A percentile compares a stretch with the other conserved stretches of the same genome.
phyloP scores from a whole-genome alignment of 768 basidiomycete species.

The Asterophora lycoperdoides region DNA sequence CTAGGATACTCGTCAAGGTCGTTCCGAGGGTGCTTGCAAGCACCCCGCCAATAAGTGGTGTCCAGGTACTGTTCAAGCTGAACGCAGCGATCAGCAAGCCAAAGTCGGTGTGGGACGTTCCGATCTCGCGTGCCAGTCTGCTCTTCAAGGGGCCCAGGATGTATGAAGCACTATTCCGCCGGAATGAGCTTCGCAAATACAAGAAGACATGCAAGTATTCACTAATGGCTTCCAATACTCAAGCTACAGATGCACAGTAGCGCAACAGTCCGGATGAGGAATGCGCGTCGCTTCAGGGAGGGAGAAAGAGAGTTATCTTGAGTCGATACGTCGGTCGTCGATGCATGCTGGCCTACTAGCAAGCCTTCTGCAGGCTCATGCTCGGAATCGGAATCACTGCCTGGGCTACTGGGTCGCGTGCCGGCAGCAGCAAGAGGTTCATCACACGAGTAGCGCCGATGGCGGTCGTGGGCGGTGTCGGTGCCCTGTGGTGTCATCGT shows the following conservation, averaged over 20 bases:
- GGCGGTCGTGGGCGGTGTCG: constrained; percentile 13
- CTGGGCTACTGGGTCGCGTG: constrained; percentile 4
- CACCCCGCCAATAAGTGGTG: constrained; percentile 74
- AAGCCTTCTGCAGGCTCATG: constrained; percentile 20
- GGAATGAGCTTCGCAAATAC: not conserved
- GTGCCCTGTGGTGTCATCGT: not conserved
- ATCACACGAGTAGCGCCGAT: constrained; percentile 24
- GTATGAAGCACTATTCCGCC: constrained; percentile 56
- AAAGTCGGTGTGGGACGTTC: constrained; percentile 74
- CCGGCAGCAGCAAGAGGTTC: constrained; percentile 19
- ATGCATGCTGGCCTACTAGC: constrained; percentile 17
- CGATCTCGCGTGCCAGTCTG: constrained; percentile 60
- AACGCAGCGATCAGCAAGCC: constrained; percentile 73
- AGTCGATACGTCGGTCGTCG: not conserved
- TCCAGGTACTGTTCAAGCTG: constrained; percentile 68
- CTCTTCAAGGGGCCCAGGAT: constrained; percentile 79
- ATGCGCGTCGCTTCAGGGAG: constrained; percentile 27
- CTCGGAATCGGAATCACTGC: constrained; percentile 16
- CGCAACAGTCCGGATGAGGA: constrained; percentile 54
- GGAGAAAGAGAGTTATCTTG: constrained; percentile 1
- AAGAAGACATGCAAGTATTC: constrained; percentile 18
- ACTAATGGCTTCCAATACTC: constrained; percentile 79
- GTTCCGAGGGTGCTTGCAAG: constrained; percentile 70
- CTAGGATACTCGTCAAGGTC: constrained; percentile 64
- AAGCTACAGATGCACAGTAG: constrained; percentile 69